Evolutionary conservation across 495 filamentous ascomycete species (phyloP).

Genomic region (Podospora didyma): DNA sequence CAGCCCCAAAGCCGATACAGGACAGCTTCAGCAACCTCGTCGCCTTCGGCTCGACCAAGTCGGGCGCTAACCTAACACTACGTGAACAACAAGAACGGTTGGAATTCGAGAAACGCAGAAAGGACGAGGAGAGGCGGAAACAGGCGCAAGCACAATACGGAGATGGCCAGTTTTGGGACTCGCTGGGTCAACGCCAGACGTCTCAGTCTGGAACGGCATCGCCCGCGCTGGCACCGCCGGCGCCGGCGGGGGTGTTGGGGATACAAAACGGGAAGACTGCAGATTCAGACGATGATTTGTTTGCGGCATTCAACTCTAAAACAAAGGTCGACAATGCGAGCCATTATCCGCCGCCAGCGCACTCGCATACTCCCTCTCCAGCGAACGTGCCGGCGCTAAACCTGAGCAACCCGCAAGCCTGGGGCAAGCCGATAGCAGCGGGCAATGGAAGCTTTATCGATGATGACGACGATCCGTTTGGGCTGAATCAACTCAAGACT

Average conservation of each 20-base stretch:
- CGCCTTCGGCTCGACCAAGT: constrained; percentile 64
- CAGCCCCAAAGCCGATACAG: constrained; percentile 57
- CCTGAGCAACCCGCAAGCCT: constrained; percentile 36
- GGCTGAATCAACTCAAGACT: constrained; percentile 64
- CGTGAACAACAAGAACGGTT: constrained; percentile 80
- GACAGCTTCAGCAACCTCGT: constrained; percentile 93
- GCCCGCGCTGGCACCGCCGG: constrained; percentile 28
- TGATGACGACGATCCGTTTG: constrained; percentile 80
- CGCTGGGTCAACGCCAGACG: constrained; percentile 38
- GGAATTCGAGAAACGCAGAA: constrained; percentile 69
- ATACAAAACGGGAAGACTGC: constrained; percentile 28
- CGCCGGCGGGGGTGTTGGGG: constrained; percentile 2
- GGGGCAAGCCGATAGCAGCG: constrained; percentile 23
- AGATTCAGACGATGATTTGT: constrained; percentile 53
- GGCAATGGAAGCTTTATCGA: constrained; percentile 23
- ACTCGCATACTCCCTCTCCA: constrained; percentile 24
- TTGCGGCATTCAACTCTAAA: constrained; percentile 56
- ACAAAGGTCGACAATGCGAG: constrained; percentile 59
- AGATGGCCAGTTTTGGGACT: constrained; percentile 68
- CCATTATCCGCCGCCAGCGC: constrained; percentile 51
- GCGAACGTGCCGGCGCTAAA: constrained; percentile 25
- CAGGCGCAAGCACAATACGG: constrained; percentile 73
- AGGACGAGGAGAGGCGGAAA: constrained; percentile 67
- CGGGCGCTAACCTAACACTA: constrained; percentile 68
- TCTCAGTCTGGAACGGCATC: constrained; percentile 33